These are phyloP conservation scores for Dothiorella sarmentorum DNA, from an alignment of 2,329 filamentous ascomycete species.

Conservation along the genomic window DNA sequence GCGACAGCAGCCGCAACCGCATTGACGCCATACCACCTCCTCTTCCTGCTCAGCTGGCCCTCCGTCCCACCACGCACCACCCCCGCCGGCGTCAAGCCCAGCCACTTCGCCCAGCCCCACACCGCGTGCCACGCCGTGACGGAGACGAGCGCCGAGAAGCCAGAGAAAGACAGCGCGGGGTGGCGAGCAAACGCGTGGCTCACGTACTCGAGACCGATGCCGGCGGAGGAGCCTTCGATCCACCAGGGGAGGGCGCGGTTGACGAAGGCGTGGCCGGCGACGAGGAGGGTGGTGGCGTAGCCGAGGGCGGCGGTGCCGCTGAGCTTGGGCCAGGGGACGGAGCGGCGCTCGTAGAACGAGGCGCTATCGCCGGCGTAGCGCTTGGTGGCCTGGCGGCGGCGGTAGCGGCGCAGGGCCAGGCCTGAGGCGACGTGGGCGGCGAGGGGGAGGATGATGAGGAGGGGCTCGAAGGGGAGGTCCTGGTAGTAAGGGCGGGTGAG, in stretches of 20 bases:
- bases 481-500: slow-evolving; percentile 92
- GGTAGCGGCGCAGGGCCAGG: slow-evolving; percentile 70
- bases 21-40: slow-evolving; percentile 70
- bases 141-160: slow-evolving; percentile 66
- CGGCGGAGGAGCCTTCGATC: slow-evolving; percentile 80
- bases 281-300: slow-evolving; percentile 63
- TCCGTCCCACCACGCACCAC: slow-evolving; percentile 48
- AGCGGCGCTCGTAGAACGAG: slow-evolving; percentile 50
- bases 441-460: slow-evolving; percentile 73
- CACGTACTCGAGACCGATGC: slow-evolving; percentile 79
- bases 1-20: slow-evolving; percentile 56
- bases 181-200: slow-evolving; percentile 79
- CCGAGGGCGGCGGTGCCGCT: slow-evolving; percentile 70
- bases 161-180: slow-evolving; percentile 61
- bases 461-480: slow-evolving; percentile 68
- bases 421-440: slow-evolving; percentile 74
- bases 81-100: slow-evolving; percentile 60
- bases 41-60: slow-evolving; percentile 55
- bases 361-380: slow-evolving; percentile 66
- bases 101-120: slow-evolving; percentile 83
- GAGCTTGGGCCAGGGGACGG: slow-evolving; percentile 64
- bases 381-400: slow-evolving; percentile 65
- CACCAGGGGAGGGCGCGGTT: slow-evolving; percentile 73
- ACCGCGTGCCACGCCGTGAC: slow-evolving; percentile 73
- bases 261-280: slow-evolving; percentile 68